A percentile compares a stretch with the other conserved stretches of the same genome.
phyloP scores from a whole-genome alignment of 2,329 filamentous ascomycete species.

The Macrophomina pseudophaseolina region DNA sequence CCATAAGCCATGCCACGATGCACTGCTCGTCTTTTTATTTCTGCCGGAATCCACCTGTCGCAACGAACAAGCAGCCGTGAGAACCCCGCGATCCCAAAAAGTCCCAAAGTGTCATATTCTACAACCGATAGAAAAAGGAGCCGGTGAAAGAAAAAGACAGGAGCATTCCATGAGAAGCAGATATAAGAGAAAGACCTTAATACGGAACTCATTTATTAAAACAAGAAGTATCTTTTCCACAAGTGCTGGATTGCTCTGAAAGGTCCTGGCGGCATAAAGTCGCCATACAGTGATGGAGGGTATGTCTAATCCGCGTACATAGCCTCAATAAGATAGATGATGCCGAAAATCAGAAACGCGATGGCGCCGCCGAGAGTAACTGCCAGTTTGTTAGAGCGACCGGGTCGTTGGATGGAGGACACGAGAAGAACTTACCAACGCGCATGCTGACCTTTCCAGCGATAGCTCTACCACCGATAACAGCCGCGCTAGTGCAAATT shows the following conservation, averaged over 20 bases:
- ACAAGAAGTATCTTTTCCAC: not conserved
- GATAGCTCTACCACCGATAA: slow-evolving; percentile 89
- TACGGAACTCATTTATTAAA: slow-evolving; percentile 13
- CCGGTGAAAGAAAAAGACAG: too few relatives aligned
- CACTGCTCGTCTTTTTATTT: slow-evolving; percentile 14
- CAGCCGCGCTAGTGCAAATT: slow-evolving; percentile 87
- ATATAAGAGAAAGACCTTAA: not conserved
- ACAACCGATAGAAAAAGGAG: not conserved
- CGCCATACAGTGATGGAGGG: not conserved
- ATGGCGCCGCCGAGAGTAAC: slow-evolving; percentile 91
- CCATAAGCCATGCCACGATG: slow-evolving; percentile 15
- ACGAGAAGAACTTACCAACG: slow-evolving; percentile 74
- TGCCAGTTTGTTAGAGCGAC: slow-evolving; percentile 43
- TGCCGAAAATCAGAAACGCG: slow-evolving; percentile 87
- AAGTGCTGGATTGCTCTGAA: not conserved
- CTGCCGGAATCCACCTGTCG: not conserved
- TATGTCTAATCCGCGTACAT: slow-evolving; percentile 55
- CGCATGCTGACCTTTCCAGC: slow-evolving; percentile 93
- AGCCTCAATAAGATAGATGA: slow-evolving; percentile 89
- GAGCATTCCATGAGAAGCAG: not conserved
- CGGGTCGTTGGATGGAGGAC: slow-evolving; percentile 20
- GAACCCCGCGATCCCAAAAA: not conserved
- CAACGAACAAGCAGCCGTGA: not conserved
- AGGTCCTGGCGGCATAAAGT: not conserved
- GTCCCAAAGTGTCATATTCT: slow-evolving; percentile 11